Conservation (phyloP, 2,329 filamentous ascomycete species). For the Talaromyces piceae region DNA sequence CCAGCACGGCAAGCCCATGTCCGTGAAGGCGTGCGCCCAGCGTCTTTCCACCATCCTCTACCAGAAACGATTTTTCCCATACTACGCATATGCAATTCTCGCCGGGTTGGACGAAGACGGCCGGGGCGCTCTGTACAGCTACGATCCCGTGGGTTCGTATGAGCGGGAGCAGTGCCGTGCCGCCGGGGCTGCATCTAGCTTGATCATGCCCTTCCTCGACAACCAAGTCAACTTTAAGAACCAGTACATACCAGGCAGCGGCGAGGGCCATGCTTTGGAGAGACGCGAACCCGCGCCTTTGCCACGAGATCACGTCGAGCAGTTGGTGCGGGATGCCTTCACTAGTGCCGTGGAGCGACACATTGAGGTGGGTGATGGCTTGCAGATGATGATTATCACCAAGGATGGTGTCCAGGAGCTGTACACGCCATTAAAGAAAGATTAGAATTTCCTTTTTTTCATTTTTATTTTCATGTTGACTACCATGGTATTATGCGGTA, state of each 20-base stretch:
- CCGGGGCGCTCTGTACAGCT: constrained; percentile 88
- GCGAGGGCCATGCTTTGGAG: constrained; percentile 70
- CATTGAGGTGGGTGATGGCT: constrained; percentile 93
- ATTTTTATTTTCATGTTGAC: too few species aligned
- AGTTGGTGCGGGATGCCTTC: constrained; percentile 92
- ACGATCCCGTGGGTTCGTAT: constrained; percentile 96
- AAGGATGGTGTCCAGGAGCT: constrained; percentile 81
- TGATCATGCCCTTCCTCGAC: constrained; percentile 99
- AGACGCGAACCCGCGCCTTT: constrained; percentile 56
- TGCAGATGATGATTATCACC: constrained; percentile 94
- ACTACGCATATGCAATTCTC: constrained; percentile 92
- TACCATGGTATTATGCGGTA: constrained; percentile 9
- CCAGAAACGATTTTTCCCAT: constrained; percentile 96
- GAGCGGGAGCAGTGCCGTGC: constrained; percentile 94
- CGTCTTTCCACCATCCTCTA: constrained; percentile 93
- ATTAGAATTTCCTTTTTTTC: constrained; percentile 46
- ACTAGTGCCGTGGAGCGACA: constrained; percentile 97
- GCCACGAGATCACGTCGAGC: constrained; percentile 66
- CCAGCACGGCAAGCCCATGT: constrained; percentile 95
- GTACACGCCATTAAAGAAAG: constrained; percentile 78
- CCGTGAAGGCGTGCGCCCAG: constrained; percentile 88
- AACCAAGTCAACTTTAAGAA: constrained; percentile 99
- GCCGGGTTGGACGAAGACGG: constrained; percentile 92
- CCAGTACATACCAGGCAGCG: constrained; percentile 84
- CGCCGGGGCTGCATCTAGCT: constrained; percentile 79